Evolutionary conservation across 2,329 filamentous ascomycete genomes (phyloP), one percentile per base, ranked within the genome.

Genomic region (Geoglossum cookeanum): DNA sequence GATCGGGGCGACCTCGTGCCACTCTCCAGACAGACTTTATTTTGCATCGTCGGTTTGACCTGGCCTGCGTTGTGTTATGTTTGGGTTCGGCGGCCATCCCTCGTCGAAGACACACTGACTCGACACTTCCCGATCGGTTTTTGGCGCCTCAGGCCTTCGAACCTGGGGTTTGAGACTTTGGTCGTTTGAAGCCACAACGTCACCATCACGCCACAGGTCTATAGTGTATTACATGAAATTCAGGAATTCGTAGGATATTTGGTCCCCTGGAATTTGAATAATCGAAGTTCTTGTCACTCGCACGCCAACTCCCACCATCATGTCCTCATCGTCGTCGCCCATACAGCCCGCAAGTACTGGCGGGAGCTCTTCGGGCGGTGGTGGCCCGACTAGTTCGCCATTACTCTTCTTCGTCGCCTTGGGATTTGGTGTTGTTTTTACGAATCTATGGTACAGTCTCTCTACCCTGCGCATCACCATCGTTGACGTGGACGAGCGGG

Each of bases 351-450:
- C 58, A 57, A 57, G 60, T 60, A 59, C 62, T 56, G 63, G 60
- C 61, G 68, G 68, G 29, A 65, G 65, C 57, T 65, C 66, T 52
- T 68, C 67, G 32, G 70, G 72, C 37, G 64, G 68, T 60, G 74
- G 74, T 60, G 74, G 74, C 47, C 78, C 78, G 39, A 84, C 81
- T 49, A 86, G 78, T 67, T 89, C 85, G 42, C 86, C 86, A 44
- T 70, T 92, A 58, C 74, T 92, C 4, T 97, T 97, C 73, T 96
- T 97, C 68, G 89, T 97, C 58, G 91, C 92, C 15, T 75, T 98
- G 33, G 92, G 92, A 3, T 97, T 98, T 65, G 92, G 92, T 64
- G 92, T 98, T 22, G 92, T 98, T 49, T 98, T 98, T 67, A 98
- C 92, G 55, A 98, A 98, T 70, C 74, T 98, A 70, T 98, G 92